Evolutionary conservation across 371 early-diverging fungal genomes (phyloP).

Genomic region (Actinomortierella ambigua): DNA sequence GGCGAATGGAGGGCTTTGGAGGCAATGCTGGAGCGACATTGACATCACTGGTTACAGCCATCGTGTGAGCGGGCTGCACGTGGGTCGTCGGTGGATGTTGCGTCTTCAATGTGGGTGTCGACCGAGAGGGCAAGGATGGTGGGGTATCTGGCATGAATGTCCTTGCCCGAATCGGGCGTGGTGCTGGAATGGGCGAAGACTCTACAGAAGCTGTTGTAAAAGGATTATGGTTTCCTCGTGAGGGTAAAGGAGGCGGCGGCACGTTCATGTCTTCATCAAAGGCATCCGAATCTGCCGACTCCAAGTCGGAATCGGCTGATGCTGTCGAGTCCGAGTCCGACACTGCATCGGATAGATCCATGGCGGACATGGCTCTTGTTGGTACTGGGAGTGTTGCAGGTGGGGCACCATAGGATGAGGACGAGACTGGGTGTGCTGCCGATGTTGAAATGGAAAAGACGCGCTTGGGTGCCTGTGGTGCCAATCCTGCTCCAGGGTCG

Average conservation of each 20-base stretch:
- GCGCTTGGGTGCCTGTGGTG: slow-evolving; percentile 32
- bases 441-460: slow-evolving; percentile 25
- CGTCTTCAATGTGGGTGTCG: neutral
- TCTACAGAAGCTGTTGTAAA: no score
- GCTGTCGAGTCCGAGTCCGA: slow-evolving; percentile 33
- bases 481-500: neutral
- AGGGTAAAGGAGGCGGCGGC: no score
- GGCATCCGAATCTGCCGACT: no score
- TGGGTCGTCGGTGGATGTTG: slow-evolving; percentile 2
- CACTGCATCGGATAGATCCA: slow-evolving; percentile 38
- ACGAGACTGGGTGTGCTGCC: neutral
- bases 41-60: slow-evolving; percentile 4
- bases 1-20: slow-evolving; percentile 33
- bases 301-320: no score
- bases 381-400: slow-evolving; percentile 25
- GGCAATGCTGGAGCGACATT: slow-evolving; percentile 36
- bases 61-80: no score
- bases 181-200: neutral
- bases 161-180: slow-evolving; percentile 42
- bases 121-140: slow-evolving; percentile 18
- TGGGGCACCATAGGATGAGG: slow-evolving; percentile 10
- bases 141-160: slow-evolving; percentile 31
- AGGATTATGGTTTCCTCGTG: no score
- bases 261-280: no score
- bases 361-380: slow-evolving; percentile 29